A percentile compares a stretch with the other conserved stretches of the same genome.
Conservation (phyloP, 306 rosid genomes). For the Trifolium fragiferum region DNA sequence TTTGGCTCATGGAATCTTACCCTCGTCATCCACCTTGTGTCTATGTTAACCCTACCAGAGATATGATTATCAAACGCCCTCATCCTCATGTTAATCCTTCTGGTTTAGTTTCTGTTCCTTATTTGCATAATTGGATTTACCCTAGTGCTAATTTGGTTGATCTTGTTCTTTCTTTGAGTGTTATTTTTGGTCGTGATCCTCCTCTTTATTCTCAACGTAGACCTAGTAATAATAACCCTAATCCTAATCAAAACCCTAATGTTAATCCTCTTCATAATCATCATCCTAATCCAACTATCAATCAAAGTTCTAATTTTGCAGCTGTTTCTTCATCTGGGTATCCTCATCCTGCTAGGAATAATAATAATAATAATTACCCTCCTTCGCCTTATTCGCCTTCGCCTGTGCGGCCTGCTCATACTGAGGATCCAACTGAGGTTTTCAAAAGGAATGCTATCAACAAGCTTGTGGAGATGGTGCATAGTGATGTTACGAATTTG, state of each 20-base stretch:
- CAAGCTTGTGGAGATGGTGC: constrained; percentile 80
- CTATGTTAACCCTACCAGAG: constrained; percentile 91
- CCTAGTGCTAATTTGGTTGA: constrained; percentile 80
- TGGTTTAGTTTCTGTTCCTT: constrained; percentile 74
- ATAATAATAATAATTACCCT: constrained; percentile 50
- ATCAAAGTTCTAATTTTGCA: constrained; percentile 27
- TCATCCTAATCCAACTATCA: constrained; percentile 27
- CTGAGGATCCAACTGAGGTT: constrained; percentile 76
- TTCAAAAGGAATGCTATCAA: constrained; percentile 69
- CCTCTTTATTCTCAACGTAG: constrained; percentile 87
- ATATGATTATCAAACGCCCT: constrained; percentile 91
- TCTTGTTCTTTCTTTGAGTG: constrained; percentile 57
- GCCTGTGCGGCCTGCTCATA: constrained; percentile 44
- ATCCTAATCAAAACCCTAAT: constrained; percentile 4
- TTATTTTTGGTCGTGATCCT: constrained; percentile 71
- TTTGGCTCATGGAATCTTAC: constrained; percentile 95
- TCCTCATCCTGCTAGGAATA: constrained; percentile 57
- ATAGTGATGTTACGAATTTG: constrained; percentile 55
- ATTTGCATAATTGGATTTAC: constrained; percentile 76
- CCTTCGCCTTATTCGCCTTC: constrained; percentile 64
- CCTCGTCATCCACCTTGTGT: constrained; percentile 91
- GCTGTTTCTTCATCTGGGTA: constrained; percentile 45
- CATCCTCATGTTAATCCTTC: constrained; percentile 83
- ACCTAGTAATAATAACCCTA: constrained; percentile 31
- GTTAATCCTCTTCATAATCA: background rate